Conservation (phyloP, 1,284 basidiomycete species). For the Cerioporus squamosus region DNA sequence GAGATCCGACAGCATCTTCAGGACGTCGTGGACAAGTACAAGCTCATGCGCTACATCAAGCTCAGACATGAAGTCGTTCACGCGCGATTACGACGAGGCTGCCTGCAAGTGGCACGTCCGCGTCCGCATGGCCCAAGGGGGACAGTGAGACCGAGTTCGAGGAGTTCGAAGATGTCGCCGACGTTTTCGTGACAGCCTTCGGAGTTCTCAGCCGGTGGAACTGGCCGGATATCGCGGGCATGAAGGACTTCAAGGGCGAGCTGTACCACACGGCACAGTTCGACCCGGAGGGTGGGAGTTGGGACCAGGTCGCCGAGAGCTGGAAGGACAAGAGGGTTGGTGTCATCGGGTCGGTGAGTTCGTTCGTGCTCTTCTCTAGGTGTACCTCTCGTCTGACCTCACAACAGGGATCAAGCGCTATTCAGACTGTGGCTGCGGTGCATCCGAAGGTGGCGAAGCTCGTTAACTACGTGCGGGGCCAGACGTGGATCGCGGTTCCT, state of each 20-base stretch:
- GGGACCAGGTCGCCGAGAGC: conserved; percentile 50
- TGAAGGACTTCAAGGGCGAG: conserved; percentile 53
- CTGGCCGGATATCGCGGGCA: conserved; percentile 62
- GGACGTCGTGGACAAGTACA: conserved; percentile 60
- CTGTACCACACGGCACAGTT: conserved; percentile 62
- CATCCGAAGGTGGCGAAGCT: conserved; percentile 56
- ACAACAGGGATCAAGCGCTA: conserved; percentile 61
- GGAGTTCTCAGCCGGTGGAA: conserved; percentile 56
- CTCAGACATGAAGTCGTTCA: conserved; percentile 55
- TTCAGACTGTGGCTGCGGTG: conserved; percentile 64
- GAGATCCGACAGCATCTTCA: conserved; percentile 61
- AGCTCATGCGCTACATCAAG: conserved; percentile 55
- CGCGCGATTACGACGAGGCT: conserved; percentile 53
- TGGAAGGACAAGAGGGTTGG: conserved; percentile 61
- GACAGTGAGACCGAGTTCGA: conserved; percentile 35
- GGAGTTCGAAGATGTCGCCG: conserved; percentile 53
- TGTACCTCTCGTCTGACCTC: too few relatives aligned
- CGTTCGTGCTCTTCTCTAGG: too few relatives aligned
- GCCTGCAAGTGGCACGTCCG: conserved; percentile 58
- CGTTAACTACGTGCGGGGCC: conserved; percentile 61
- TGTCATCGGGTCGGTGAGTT: conserved; percentile 61
- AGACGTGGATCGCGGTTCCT: conserved; percentile 61
- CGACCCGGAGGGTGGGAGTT: conserved; percentile 47
- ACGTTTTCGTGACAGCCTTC: conserved; percentile 54
- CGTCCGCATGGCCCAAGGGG: conserved; percentile 37